Evolutionary conservation across 352 stramenopile genomes (phyloP), one percentile per base, ranked within the genome.

Genomic region (Phytophthora multivora): DNA sequence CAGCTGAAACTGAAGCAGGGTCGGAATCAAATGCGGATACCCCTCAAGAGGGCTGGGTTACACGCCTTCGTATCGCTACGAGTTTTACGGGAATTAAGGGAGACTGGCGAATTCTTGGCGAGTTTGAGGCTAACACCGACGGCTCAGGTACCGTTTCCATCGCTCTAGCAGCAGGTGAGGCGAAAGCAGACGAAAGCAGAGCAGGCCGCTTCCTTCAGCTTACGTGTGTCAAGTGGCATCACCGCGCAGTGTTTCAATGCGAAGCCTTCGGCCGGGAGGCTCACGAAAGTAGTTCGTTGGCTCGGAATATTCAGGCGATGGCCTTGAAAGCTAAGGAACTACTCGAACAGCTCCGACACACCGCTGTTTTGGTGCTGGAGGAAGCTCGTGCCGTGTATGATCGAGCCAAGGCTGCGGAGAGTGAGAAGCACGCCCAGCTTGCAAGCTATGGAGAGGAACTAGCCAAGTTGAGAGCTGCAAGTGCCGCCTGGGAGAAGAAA

Each of bases 371-470:
- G n/a, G 70, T 93, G 0, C 43, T 89, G 5, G 81, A 92, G 19
- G 83, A 93, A 47, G 83, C 86, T 18, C 79, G 80, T n/a, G 48
- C 75, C 15, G 75, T 76, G n/a, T 93, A 83, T 75, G 80, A 93
- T 15, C 83, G 80, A 31, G 83, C 83, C 0, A 95, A 92, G 51
- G 73, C 83, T 42, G 79, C 68, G 3, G 83, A 95, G 36, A 79
- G 80, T 28, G 84, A 91, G 51, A 95, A 93, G 51, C 82, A 93
- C 46, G 81, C 89, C 45, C 81, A 92, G 26, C 52, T 93, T 13
- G 81, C 79, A 8, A 86, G 89, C n/a, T 71, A 89, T 4, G 71
- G 87, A 15, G 79, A 88, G 36, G 83, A 95, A 31, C 65, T 91
- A n/a, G 66, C 71, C 5, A 71, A 77, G 25, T 40, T 91, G 4